phyloP scores from a whole-genome alignment of 129 eudicot species.

The Apium graveolens region DNA sequence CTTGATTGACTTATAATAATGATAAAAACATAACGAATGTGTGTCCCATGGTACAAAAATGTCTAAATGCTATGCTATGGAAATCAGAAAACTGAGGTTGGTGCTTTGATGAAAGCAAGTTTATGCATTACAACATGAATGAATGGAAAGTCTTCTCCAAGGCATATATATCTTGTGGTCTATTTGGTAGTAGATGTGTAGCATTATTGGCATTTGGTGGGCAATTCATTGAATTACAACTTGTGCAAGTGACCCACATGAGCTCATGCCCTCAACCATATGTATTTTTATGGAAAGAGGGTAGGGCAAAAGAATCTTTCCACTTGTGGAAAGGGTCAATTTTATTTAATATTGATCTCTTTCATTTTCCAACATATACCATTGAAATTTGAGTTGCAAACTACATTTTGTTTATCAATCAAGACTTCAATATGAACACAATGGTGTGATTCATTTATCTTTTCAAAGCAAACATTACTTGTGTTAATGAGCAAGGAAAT shows the following conservation, averaged over 20 bases:
- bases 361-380: slow-evolving; percentile 19
- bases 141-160: not conserved
- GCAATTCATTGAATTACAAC: slow-evolving; percentile 10
- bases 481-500: not conserved
- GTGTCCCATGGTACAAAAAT: not conserved
- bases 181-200: slow-evolving; percentile 6
- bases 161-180: not conserved
- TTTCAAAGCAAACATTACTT: not conserved
- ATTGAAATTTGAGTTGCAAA: not conserved
- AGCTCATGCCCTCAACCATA: slow-evolving; percentile 16
- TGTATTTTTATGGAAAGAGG: slow-evolving; percentile 9
- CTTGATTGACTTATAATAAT: not conserved
- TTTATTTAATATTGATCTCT: not conserved
- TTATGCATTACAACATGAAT: not conserved
- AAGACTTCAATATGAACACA: not conserved
- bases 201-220: slow-evolving; percentile 11
- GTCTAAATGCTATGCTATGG: not conserved
- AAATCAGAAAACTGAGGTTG: not conserved
- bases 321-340: slow-evolving; percentile 21
- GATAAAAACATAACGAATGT: too few relatives aligned
- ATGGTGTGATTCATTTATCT: not conserved
- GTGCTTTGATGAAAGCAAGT: not conserved
- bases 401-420: not conserved
- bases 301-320: slow-evolving; percentile 29
- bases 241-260: slow-evolving; percentile 25